Conservation (phyloP, 1,284 basidiomycete species). For the Pseudozyma hubeiensis region DNA sequence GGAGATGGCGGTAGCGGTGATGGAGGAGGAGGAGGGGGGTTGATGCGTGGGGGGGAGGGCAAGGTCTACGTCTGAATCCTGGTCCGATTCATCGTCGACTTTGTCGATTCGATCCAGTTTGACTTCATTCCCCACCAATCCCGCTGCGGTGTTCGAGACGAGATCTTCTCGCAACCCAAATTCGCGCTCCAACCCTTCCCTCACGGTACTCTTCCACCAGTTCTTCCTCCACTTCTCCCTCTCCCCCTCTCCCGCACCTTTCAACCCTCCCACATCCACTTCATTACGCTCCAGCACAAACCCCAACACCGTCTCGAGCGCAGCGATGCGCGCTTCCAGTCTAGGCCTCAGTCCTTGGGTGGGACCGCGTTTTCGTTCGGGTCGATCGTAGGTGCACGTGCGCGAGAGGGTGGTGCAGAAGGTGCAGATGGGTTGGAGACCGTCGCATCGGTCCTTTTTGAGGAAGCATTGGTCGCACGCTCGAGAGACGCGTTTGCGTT, state of each 20-base stretch:
- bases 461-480: conserved; percentile 52
- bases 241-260: neutral
- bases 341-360: conserved; percentile 36
- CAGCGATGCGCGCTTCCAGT: conserved; percentile 28
- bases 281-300: conserved; percentile 5
- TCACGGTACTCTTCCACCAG: conserved; percentile 9
- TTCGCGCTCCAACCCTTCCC: neutral
- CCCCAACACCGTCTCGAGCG: conserved; percentile 34
- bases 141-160: neutral
- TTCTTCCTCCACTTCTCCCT: conserved; percentile 7
- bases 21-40: neutral
- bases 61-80: conserved; percentile 27
- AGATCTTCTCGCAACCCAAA: conserved; percentile 18
- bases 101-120: neutral
- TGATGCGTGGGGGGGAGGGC: conserved; percentile 22
- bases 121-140: neutral
- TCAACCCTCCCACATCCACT: neutral
- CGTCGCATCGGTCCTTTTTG: conserved; percentile 51
- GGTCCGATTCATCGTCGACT: conserved; percentile 2
- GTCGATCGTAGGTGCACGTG: conserved; percentile 39
- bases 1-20: neutral
- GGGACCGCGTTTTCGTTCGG: conserved; percentile 43
- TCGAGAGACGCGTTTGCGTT: conserved; percentile 48
- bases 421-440: conserved; percentile 24
- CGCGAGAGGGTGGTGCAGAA: conserved; percentile 24